phyloP scores from a whole-genome alignment of 768 basidiomycete species.

The Hygrophorus russula region DNA sequence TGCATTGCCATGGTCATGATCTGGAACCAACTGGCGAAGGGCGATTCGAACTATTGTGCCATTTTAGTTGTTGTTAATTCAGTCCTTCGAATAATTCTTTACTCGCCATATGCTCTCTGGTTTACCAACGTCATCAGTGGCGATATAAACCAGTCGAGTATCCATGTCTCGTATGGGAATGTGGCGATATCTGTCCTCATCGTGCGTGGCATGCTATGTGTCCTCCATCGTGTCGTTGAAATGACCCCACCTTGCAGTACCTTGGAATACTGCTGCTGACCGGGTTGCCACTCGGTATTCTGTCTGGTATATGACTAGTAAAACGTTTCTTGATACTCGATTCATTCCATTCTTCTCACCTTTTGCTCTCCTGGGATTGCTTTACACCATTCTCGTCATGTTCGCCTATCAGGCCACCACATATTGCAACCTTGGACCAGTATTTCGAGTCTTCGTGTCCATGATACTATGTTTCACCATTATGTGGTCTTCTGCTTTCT shows the following conservation, averaged over 20 bases:
- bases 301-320: conserved; percentile 35
- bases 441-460: conserved; percentile 75
- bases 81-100: conserved; percentile 64
- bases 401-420: conserved; percentile 61
- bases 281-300: conserved; percentile 59
- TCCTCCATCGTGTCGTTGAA: conserved; percentile 37
- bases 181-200: conserved; percentile 63
- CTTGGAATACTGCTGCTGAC: conserved; percentile 72
- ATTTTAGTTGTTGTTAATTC: conserved; percentile 77
- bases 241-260: conserved; percentile 36
- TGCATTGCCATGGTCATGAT: conserved; percentile 74
- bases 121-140: conserved; percentile 66
- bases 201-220: too few species aligned
- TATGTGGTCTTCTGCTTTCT: conserved; percentile 63
- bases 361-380: conserved; percentile 58
- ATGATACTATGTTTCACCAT: conserved; percentile 68
- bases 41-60: conserved; percentile 63
- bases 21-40: conserved; percentile 67
- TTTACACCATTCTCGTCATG: conserved; percentile 72
- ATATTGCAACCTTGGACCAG: conserved; percentile 68
- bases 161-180: conserved; percentile 43
- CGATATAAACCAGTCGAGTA: conserved; percentile 15
- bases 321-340: conserved; percentile 35
- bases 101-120: conserved; percentile 61
- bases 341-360: conserved; percentile 67